Base-by-base conservation (phyloP, 805 yeast genomes). In the Starmera quercuum region DNA sequence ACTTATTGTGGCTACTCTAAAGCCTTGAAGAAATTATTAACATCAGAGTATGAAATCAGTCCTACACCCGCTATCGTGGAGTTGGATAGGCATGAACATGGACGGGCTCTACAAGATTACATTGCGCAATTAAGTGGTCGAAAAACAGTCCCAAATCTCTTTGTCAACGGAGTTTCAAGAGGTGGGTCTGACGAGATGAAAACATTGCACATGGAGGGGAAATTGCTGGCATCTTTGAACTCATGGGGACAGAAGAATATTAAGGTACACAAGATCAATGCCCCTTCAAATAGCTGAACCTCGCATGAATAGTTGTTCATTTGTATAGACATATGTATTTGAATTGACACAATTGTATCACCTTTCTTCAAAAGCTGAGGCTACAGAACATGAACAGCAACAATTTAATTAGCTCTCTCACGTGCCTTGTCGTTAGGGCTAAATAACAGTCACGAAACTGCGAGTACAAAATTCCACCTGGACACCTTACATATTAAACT, bases 151-250 rank as follows among this genome's bases (percentile, higher is more conserved):
- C 98, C 98, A 18, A 92, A 92, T 53, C 72, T 92, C 15, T 66
- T 85, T 34, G 72, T 90, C 34, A 81, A 78, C 36, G 81, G 83
- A 7, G 55, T 70, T 18, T 78, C 90, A 31, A 70, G 83, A 44
- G 98, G 98, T 26, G 98, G 98, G 3, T 75, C 75, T 26, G 96
- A 86, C 55, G 97, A 88, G 36, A 74, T 92, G 54, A 64, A 57
- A 18, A 66, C 61, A 22, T 60, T 85, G 37, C 87, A 84, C 49
- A 63, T 66, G 15, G 61, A 66, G 1, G 80, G 78, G 20, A 60
- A 58, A 32, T 65, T 90, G 36, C 62, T 72, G 20, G 60, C 62
- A 1, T 57, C 56, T 34, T 63, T 87, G 49, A 61, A 58, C 28
- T 56, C 56, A n/a, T 83, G 94, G 94, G 79, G 82, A 16, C 70